Evolutionary conservation across 2,329 filamentous ascomycete genomes (phyloP).

Genomic region (Bimuria novae-zelandiae): DNA sequence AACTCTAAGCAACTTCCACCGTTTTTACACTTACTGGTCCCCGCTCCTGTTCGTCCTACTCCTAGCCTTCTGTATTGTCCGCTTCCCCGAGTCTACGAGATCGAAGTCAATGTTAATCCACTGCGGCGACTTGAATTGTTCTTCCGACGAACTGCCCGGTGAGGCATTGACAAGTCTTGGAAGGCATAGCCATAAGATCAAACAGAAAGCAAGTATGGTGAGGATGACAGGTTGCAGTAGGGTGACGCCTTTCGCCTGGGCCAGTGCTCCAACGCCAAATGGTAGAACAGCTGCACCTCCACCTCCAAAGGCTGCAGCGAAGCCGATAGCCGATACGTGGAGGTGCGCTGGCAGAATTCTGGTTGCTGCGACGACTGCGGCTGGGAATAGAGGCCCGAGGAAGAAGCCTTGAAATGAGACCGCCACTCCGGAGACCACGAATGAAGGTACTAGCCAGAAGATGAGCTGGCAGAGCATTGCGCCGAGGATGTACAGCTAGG

Average conservation of each 20-base stretch:
- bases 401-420: slow-evolving; percentile 76
- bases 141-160: slow-evolving; percentile 8
- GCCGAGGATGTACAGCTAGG: slow-evolving; percentile 63
- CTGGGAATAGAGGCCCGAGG: slow-evolving; percentile 76
- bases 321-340: slow-evolving; percentile 78
- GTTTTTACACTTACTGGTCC: background rate
- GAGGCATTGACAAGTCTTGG: slow-evolving; percentile 19
- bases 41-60: background rate
- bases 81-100: slow-evolving; percentile 21
- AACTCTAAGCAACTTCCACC: too few relatives aligned
- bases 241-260: slow-evolving; percentile 60
- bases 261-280: slow-evolving; percentile 69
- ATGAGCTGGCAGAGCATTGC: slow-evolving; percentile 67
- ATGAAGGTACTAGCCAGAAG: slow-evolving; percentile 78
- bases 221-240: slow-evolving; percentile 63
- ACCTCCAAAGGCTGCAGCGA: slow-evolving; percentile 75
- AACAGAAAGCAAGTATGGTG: slow-evolving; percentile 54
- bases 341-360: slow-evolving; percentile 72
- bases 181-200: slow-evolving; percentile 54
- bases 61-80: slow-evolving; percentile 20
- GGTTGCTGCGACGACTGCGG: slow-evolving; percentile 70
- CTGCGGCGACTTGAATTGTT: slow-evolving; percentile 3
- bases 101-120: slow-evolving; percentile 29
- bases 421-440: slow-evolving; percentile 71
- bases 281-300: slow-evolving; percentile 68